phyloP scores from a whole-genome alignment of 1,284 basidiomycete genomes.

The Apiotrichum montevideense region DNA sequence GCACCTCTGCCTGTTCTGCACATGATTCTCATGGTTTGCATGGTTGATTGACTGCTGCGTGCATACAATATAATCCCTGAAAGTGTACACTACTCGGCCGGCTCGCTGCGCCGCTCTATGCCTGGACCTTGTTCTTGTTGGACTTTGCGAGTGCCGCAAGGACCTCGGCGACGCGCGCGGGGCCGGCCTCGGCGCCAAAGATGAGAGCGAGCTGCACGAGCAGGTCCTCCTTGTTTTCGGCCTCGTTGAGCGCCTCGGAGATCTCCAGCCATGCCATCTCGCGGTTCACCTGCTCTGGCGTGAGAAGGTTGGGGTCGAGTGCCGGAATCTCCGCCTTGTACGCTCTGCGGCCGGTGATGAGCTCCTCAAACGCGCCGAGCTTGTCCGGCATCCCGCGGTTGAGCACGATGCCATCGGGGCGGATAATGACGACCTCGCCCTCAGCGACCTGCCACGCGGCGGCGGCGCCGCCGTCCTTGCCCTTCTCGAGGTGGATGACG shows the following conservation, averaged over 20 bases:
- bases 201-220: conserved; percentile 14
- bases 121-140: not conserved
- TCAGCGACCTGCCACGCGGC: conserved; percentile 3
- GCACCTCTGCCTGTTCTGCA: too few relatives aligned
- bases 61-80: too few relatives aligned
- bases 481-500: conserved; percentile 3
- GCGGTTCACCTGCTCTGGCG: conserved; percentile 8
- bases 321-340: not conserved
- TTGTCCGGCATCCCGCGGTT: conserved; percentile 4
- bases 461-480: conserved; percentile 7
- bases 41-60: too few relatives aligned
- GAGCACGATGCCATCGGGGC: conserved; percentile 17
- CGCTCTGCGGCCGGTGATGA: conserved; percentile 3
- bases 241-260: conserved; percentile 12
- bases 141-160: not conserved
- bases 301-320: conserved; percentile 11
- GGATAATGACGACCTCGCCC: conserved; percentile 14
- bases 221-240: conserved; percentile 6
- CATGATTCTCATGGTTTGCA: too few relatives aligned
- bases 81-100: too few relatives aligned
- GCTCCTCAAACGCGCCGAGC: conserved; percentile 1
- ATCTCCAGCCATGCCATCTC: conserved; percentile 15
- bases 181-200: conserved; percentile 12
- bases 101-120: not conserved
- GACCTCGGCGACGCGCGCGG: conserved; percentile 1